Evolutionary conservation across 108 stramenopile species (phyloP).

Genomic region (Chaetoceros muelleri): DNA sequence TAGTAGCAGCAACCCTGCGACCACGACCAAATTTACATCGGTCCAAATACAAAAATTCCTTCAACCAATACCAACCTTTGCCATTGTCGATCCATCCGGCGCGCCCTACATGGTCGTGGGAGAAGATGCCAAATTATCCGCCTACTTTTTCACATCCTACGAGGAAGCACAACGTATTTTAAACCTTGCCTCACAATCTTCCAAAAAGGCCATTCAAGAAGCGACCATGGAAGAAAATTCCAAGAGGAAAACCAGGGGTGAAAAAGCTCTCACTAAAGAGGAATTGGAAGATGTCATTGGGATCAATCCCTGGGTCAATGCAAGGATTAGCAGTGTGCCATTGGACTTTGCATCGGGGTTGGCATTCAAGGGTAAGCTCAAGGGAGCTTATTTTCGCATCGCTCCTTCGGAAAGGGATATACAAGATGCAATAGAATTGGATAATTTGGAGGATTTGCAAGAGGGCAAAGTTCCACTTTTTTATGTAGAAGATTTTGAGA

Average conservation of each 20-base stretch:
- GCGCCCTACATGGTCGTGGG: conserved; percentile 77
- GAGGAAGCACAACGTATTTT: conserved; percentile 62
- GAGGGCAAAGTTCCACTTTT: conserved; percentile 77
- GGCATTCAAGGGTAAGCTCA: conserved; percentile 31
- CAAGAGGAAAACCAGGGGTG: conserved; percentile 21
- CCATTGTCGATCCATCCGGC: conserved; percentile 58
- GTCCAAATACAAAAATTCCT: conserved; percentile 2
- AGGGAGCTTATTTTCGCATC: conserved; percentile 50
- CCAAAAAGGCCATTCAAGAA: conserved; percentile 48
- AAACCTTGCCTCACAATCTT: conserved; percentile 33
- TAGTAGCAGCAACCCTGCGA: too few relatives aligned
- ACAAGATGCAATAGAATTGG: conserved; percentile 48
- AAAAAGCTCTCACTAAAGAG: conserved; percentile 17
- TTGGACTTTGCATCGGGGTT: conserved; percentile 67
- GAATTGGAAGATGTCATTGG: conserved; percentile 28
- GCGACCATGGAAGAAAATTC: conserved; percentile 4
- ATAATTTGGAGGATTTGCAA: conserved; percentile 45
- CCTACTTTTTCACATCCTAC: conserved; percentile 68
- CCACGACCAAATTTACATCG: neutral
- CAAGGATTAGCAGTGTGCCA: conserved; percentile 60
- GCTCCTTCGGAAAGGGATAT: conserved; percentile 55
- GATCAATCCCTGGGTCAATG: conserved; percentile 60
- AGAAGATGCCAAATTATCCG: conserved; percentile 75
- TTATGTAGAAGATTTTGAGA: conserved; percentile 58
- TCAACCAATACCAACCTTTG: conserved; percentile 50